phyloP scores from a whole-genome alignment of 2,329 filamentous ascomycete genomes.

The Samsoniella hepiali region DNA sequence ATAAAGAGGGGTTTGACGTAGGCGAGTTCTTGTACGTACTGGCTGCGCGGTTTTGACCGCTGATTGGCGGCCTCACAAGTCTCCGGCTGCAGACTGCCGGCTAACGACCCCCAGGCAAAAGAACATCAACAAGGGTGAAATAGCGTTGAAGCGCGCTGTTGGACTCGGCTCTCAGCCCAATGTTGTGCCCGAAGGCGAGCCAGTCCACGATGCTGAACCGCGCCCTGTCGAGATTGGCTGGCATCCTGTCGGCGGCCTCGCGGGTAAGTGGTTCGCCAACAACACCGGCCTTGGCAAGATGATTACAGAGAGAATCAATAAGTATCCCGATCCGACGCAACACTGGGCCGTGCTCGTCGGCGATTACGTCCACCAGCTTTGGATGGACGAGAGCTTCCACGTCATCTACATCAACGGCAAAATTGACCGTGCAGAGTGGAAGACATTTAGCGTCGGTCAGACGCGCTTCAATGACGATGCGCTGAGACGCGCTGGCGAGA shows the following conservation, averaged over 20 bases:
- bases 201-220: conserved; percentile 29
- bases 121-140: conserved; percentile 34
- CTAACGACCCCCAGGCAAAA: conserved; percentile 24
- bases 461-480: conserved; percentile 55
- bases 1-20: conserved; percentile 16
- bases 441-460: conserved; percentile 48
- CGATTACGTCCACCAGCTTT: conserved; percentile 54
- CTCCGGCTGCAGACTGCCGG: background rate
- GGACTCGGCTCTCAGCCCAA: conserved; percentile 34
- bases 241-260: conserved; percentile 55
- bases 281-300: conserved; percentile 52
- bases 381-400: conserved; percentile 58
- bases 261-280: conserved; percentile 58
- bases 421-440: conserved; percentile 46
- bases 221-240: conserved; percentile 51
- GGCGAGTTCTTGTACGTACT: conserved; percentile 13
- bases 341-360: conserved; percentile 59
- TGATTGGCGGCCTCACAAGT: background rate
- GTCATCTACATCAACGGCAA: conserved; percentile 55
- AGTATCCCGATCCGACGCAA: conserved; percentile 57
- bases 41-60: background rate
- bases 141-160: conserved; percentile 35
- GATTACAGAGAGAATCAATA: conserved; percentile 53
- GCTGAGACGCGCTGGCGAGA: conserved; percentile 47
- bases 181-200: conserved; percentile 29